Conservation (phyloP, 1,284 basidiomycete species). For the Rhodotorula mucilaginosa region DNA sequence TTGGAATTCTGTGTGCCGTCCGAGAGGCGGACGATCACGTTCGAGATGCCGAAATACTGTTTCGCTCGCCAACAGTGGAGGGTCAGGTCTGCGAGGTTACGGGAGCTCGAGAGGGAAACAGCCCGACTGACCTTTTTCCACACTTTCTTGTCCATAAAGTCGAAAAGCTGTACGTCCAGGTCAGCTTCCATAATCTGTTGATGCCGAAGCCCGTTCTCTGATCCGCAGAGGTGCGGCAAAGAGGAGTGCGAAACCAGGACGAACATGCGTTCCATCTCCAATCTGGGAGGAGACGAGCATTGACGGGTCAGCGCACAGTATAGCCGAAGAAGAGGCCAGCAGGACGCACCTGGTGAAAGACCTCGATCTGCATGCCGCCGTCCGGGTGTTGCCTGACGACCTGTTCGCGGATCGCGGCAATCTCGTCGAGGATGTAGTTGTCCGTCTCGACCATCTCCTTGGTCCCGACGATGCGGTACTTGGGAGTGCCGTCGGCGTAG, state of each 20-base stretch:
- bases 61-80: constrained; percentile 48
- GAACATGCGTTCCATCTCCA: constrained; percentile 25
- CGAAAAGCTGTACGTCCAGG: constrained; percentile 10
- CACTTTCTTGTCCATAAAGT: constrained; percentile 45
- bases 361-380: constrained; percentile 65
- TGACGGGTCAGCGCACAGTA: not conserved
- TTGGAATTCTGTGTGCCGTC: constrained; percentile 70
- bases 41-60: constrained; percentile 81
- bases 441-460: constrained; percentile 82
- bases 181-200: too few relatives aligned
- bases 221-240: too few relatives aligned
- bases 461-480: constrained; percentile 89
- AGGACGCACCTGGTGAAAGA: constrained; percentile 62
- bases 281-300: not conserved
- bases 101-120: not conserved
- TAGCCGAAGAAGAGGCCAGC: constrained; percentile 45
- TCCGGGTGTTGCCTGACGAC: constrained; percentile 48
- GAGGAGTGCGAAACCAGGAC: not conserved
- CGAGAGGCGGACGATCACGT: constrained; percentile 84
- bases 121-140: constrained; percentile 21
- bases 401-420: constrained; percentile 59
- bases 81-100: constrained; percentile 63
- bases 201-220: too few relatives aligned
- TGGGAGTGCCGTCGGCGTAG: constrained; percentile 29
- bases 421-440: constrained; percentile 71